Base-by-base conservation (phyloP, 257 asterid species). In the Salvia miltiorrhiza region DNA sequence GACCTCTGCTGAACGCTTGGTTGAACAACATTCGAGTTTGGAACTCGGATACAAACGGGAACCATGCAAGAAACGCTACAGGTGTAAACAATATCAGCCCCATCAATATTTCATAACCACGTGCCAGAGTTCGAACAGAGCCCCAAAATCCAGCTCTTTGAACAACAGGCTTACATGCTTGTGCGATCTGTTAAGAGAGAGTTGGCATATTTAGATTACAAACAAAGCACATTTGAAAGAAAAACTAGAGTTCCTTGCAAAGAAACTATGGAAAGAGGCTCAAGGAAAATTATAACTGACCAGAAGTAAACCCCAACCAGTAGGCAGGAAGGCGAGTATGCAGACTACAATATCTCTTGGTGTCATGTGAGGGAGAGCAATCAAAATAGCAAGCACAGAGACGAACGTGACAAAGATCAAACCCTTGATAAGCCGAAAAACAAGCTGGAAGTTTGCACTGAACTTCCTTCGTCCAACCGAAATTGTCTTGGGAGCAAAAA, bases 1-100 rank as follows among this genome's bases (percentile, higher is more conserved):
- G 97, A 54, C 99, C 99, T 87, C 96, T 77, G 62, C 99, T 93
- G 87, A 93, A 93, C 0, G 99, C 99, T 84, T 93, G 99, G 88
- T 93, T 93, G 91, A 90, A 93, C 81, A 93, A 56, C 96, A 93
- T 87, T 40, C 99, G 84, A 0, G 99, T 93, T 73, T 93, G 97
- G 79, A 93, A 93, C 67, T 93, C 99, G 0, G 99, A 93, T 2
- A 93, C 99, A 49, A 93, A 93, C 0, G 99, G 99, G 71, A 93
- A 88, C 97, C 97, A 93, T 9, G 99, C 99, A 12, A 93, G 95
- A 67, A 93, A 87, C 1, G 99, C 97, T 17, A 93, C 96, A 0
- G 96, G 97, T 1, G 99, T 89, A 82, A 93, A 93, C 61, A 93
- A 81, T 74, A 88, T 84, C 79, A 93, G 78, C 17, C 96, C 99